Base-by-base conservation (phyloP, 2,329 filamentous ascomycete species). In the Fusarium subglutinans region DNA sequence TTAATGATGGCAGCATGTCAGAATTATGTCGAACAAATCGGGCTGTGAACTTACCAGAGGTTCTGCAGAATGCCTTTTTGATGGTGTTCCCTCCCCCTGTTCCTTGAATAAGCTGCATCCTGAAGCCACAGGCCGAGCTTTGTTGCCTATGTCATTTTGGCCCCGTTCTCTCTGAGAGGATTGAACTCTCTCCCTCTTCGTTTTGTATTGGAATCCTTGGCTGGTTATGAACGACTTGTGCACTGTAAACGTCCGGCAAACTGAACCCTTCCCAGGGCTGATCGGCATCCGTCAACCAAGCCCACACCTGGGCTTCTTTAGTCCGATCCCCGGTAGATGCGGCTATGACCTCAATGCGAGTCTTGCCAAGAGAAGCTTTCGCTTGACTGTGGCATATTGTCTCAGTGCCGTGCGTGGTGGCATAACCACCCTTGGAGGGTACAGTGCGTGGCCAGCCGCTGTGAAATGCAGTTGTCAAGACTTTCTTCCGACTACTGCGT, bases 261-360 rank as follows among this genome's bases (percentile, higher is more conserved):
- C 14, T 56, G 15, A 61, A 68, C 9, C 55, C 71, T 59, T 74
- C 71, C 63, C 62, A 55, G 12, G 67, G 71, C 12, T 67, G 67
- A 51, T 74, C 67, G 40, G 33, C 14, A 20, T 40, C 30, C 35
- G 43, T 69, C 20, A 74, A 24, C 71, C 71, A 74, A 38, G 40
- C 33, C 55, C 51, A 51, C 22, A 37, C 28, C 15, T 26, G 45
- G 8, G 51, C 11, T 22, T 12, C 26, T 24, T 56, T 37, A 2
- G 44, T 53, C 7, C 33, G 13, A 18, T 33, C 15, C 20, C 20
- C 37, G 5, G 37, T 24, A 26, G 15, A 37, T 10, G 17, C 5
- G 9, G n/a, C 22, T 13, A 8, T 14, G n/a, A 20, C 54, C 30
- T 22, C 48, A 13, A n/a, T 38, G 28, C 15, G 22, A 40, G 37